Conservation (phyloP, 108 stramenopile species). For the Skeletonema tropicum region DNA sequence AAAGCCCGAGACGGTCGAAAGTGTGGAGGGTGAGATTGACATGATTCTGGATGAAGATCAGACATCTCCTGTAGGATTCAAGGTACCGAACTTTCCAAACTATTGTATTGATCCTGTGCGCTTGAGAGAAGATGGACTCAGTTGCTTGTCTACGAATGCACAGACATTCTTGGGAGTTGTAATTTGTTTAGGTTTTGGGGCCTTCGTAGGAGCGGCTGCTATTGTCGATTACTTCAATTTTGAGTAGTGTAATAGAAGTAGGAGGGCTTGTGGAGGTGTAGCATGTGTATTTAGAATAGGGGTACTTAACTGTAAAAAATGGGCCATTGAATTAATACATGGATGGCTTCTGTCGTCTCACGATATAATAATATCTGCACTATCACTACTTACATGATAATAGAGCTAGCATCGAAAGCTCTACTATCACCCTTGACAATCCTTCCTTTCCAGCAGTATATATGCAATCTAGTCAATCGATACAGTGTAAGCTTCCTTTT, state of each 20-base stretch:
- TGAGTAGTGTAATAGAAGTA: neutral
- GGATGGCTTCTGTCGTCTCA: no score
- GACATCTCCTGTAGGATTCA: conserved; percentile 59
- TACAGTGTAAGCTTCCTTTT: no score
- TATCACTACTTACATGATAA: no score
- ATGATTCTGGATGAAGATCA: conserved; percentile 62
- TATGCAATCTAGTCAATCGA: no score
- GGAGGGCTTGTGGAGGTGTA: neutral
- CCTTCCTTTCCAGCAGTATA: no score
- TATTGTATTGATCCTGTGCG: conserved; percentile 58
- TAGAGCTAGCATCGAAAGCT: no score
- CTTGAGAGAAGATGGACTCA: conserved; percentile 35
- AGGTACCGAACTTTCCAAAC: conserved; percentile 71
- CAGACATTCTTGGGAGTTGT: conserved; percentile 42
- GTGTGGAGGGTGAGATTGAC: conserved; percentile 59
- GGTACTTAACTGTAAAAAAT: no score
- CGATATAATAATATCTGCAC: no score
- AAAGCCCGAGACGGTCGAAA: conserved; percentile 34
- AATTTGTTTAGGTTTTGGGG: conserved; percentile 39
- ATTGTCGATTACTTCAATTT: conserved; percentile 23
- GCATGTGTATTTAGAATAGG: no score
- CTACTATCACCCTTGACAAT: no score
- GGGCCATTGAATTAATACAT: no score
- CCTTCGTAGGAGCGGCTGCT: conserved; percentile 37
- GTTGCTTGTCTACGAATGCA: conserved; percentile 22